Percentiles rank a stretch among this genome's conserved stretches.
phyloP scores from a whole-genome alignment of 2,329 filamentous ascomycete genomes.

The Podosphaera leucotricha region DNA sequence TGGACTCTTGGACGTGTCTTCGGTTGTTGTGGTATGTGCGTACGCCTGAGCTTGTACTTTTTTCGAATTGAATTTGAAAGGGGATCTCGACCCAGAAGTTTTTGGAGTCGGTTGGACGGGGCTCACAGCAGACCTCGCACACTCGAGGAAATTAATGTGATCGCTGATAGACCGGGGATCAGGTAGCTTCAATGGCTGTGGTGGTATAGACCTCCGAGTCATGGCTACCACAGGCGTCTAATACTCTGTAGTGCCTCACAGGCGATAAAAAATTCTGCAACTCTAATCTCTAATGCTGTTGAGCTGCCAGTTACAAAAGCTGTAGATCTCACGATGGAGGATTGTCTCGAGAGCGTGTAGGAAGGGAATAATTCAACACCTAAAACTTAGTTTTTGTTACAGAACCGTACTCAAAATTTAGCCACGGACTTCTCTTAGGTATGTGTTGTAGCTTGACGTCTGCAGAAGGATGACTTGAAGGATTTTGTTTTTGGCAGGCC shows the following conservation, averaged over 20 bases:
- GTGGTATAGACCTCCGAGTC: constrained; percentile 11
- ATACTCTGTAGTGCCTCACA: background rate
- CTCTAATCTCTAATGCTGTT: background rate
- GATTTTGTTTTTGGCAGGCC: background rate
- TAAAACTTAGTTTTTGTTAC: background rate
- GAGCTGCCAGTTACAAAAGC: background rate
- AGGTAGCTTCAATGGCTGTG: constrained; percentile 14
- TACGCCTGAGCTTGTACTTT: constrained; percentile 6
- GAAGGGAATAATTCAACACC: background rate
- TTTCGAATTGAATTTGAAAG: constrained; percentile 13
- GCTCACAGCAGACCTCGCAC: background rate
- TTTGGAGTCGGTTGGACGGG: constrained; percentile 9
- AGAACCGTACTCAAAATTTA: background rate
- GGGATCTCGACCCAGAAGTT: constrained; percentile 12
- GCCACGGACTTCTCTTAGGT: background rate
- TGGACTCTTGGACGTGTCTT: background rate
- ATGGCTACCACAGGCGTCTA: constrained; percentile 4
- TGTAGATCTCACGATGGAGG: background rate
- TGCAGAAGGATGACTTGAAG: background rate
- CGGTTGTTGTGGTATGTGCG: constrained; percentile 3
- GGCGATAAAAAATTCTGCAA: background rate
- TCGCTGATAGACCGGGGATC: constrained; percentile 4
- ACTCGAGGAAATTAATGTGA: constrained; percentile 5
- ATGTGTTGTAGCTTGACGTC: background rate
- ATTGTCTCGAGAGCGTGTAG: background rate